These are phyloP conservation scores for Xanthoconium stramineum DNA, from an alignment of 768 basidiomycete species.

Conservation along the genomic window DNA sequence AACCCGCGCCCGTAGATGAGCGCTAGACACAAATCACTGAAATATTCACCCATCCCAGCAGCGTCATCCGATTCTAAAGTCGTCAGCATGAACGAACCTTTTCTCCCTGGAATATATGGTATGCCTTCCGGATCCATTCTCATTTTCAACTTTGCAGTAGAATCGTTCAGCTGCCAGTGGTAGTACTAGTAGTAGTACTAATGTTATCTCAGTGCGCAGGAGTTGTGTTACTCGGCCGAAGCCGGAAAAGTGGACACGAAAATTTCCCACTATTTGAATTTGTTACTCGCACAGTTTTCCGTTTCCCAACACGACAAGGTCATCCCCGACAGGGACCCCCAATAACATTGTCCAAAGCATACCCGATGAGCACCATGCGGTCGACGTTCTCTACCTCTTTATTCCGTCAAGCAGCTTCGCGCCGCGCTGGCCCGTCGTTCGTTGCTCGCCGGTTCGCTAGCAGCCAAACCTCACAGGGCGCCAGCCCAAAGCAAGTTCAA, in stretches of 20 bases:
- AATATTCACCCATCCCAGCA: too few relatives aligned
- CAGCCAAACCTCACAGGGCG: constrained; percentile 35
- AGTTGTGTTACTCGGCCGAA: constrained; percentile 5
- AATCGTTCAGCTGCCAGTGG: too few relatives aligned
- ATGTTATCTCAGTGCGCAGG: too few relatives aligned
- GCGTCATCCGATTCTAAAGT: too few relatives aligned
- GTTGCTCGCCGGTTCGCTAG: constrained; percentile 41
- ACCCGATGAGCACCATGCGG: constrained; percentile 17
- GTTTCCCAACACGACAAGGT: not conserved
- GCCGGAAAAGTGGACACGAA: not conserved
- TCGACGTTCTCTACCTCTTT: constrained; percentile 23
- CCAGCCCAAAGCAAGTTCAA: constrained; percentile 66
- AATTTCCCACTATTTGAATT: constrained; percentile 6
- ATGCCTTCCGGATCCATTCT: too few relatives aligned
- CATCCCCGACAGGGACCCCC: constrained; percentile 3
- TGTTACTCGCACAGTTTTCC: too few relatives aligned
- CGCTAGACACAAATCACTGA: too few relatives aligned
- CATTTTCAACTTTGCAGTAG: too few relatives aligned
- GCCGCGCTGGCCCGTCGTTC: constrained; percentile 15
- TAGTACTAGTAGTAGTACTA: too few relatives aligned
- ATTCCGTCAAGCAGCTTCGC: constrained; percentile 23
- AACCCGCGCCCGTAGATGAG: too few relatives aligned
- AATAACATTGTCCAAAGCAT: constrained; percentile 7
- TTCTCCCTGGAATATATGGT: too few relatives aligned
- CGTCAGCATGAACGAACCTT: too few relatives aligned